Evolutionary conservation across 345 rosid species (phyloP).

Genomic region (Gossypium raimondii): DNA sequence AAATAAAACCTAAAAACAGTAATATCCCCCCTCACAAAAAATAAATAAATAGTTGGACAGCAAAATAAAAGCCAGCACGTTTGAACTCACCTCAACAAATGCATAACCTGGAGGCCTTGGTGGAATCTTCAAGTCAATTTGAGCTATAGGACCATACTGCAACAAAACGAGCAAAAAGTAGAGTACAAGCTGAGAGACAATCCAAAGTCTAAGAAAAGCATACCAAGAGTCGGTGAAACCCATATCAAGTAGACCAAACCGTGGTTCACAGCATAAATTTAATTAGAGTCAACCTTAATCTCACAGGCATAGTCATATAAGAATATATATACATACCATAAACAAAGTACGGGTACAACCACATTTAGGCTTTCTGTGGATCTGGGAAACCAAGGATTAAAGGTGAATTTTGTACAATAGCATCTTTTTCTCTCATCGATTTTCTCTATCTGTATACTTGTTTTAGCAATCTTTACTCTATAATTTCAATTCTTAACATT

Average conservation of each 20-base stretch:
- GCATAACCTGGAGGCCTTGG: slow-evolving; percentile 99
- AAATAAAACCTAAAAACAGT: neutral
- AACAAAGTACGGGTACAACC: neutral
- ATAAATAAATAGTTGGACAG: neutral
- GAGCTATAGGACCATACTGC: slow-evolving; percentile 89
- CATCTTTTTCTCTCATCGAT: neutral
- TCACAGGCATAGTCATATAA: neutral
- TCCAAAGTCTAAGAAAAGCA: neutral
- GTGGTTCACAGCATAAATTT: neutral
- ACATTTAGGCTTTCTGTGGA: neutral
- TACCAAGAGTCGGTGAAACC: neutral
- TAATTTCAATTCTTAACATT: neutral
- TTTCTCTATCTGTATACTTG: neutral
- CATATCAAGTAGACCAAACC: neutral
- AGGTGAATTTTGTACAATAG: neutral
- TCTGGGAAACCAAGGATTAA: neutral
- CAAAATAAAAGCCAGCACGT: neutral
- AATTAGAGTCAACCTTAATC: neutral
- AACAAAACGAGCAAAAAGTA: slow-evolving; percentile 9
- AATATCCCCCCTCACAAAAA: neutral
- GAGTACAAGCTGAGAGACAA: neutral
- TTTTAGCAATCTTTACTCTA: neutral
- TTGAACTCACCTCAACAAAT: slow-evolving; percentile 72
- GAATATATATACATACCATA: neutral
- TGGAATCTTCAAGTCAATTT: slow-evolving; percentile 91